Conservation (phyloP, 148 eudicot species). For the Amaranthus hypochondriacus region DNA sequence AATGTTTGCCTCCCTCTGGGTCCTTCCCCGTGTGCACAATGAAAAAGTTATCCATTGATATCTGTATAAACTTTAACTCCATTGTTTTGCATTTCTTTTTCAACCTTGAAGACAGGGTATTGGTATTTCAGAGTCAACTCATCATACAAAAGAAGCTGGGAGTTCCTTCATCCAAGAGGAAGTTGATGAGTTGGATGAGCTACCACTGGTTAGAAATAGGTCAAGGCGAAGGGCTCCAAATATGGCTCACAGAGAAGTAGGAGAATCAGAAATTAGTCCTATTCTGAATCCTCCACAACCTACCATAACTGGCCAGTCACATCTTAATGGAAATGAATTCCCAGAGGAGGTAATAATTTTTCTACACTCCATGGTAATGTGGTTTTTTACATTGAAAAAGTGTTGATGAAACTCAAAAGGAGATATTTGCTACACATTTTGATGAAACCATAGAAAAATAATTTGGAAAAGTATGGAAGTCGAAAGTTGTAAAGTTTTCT, state of each 20-base stretch:
- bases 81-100: not conserved
- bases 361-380: not conserved
- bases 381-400: not conserved
- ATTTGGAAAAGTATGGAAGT: not conserved
- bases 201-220: conserved; percentile 72
- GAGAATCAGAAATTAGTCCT: conserved; percentile 46
- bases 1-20: not conserved
- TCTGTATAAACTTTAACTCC: not conserved
- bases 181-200: conserved; percentile 74
- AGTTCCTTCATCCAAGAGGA: conserved; percentile 65
- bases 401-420: not conserved
- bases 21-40: not conserved
- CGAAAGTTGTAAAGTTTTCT: not conserved
- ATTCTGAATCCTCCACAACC: conserved; percentile 41
- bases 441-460: not conserved
- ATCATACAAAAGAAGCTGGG: conserved; percentile 50
- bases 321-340: conserved; percentile 38
- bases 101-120: conserved; percentile 20
- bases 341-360: conserved; percentile 57
- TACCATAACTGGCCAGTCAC: conserved; percentile 30
- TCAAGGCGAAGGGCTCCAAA: conserved; percentile 46
- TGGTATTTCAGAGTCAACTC: conserved; percentile 26
- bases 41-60: not conserved
- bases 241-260: conserved; percentile 35
- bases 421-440: not conserved